phyloP scores from a whole-genome alignment of 2,329 filamentous ascomycete species.

The Nemania abortiva region DNA sequence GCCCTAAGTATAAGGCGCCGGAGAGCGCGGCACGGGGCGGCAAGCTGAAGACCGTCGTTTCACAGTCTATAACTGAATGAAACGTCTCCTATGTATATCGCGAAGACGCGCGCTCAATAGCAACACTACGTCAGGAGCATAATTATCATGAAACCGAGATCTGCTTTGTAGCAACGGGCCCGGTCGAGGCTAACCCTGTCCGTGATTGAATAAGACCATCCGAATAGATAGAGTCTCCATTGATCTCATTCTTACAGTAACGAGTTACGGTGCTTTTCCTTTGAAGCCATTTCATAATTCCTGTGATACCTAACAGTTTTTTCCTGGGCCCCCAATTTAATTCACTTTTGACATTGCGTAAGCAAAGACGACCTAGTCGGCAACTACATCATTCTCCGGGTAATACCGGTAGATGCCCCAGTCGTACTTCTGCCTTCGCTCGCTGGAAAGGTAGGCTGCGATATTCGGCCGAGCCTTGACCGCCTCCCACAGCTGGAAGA shows the following conservation, averaged over 20 bases:
- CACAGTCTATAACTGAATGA: not conserved
- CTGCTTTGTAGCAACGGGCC: not conserved
- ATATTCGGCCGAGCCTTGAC: slow-evolving; percentile 72
- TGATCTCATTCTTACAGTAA: not conserved
- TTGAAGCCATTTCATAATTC: not conserved
- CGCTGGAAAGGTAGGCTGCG: slow-evolving; percentile 74
- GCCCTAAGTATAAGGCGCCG: not conserved
- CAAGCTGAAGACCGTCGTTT: not conserved
- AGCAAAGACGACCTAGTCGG: slow-evolving; percentile 16
- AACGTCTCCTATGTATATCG: not conserved
- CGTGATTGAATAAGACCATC: not conserved
- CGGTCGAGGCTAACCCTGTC: not conserved
- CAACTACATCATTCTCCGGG: slow-evolving; percentile 25
- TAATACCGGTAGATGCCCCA: slow-evolving; percentile 77
- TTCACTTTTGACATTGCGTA: not conserved
- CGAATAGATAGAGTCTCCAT: not conserved
- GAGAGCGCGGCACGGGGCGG: not conserved
- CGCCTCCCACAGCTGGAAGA: slow-evolving; percentile 72
- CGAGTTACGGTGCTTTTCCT: not conserved
- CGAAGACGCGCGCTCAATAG: not conserved
- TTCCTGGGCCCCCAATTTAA: not conserved
- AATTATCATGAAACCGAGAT: not conserved
- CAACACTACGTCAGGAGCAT: not conserved
- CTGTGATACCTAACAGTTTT: not conserved
- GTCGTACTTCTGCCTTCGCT: slow-evolving; percentile 69